A percentile compares a stretch with the other conserved stretches of the same genome.
phyloP scores from a whole-genome alignment of 2,329 filamentous ascomycete species.

The Fusarium drepaniforme region DNA sequence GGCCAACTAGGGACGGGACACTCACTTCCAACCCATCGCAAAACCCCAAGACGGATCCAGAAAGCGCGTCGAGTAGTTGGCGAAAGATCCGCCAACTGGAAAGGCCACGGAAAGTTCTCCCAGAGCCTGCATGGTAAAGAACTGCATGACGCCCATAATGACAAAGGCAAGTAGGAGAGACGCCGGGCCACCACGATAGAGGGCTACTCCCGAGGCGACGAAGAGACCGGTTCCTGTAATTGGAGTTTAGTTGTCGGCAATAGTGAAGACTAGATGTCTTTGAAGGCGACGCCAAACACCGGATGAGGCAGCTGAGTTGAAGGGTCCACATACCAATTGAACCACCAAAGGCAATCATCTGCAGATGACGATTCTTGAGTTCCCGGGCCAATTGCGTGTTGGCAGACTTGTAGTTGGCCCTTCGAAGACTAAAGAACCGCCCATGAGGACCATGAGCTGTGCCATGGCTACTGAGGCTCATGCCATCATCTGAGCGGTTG shows the following conservation, averaged over 20 bases:
- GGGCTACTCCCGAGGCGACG: conserved; percentile 82
- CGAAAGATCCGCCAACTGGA: conserved; percentile 91
- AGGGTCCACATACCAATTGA: conserved; percentile 73
- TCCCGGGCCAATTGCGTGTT: conserved; percentile 79
- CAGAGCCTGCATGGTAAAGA: conserved; percentile 89
- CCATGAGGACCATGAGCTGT: conserved; percentile 22
- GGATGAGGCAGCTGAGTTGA: background rate
- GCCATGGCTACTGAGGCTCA: conserved; percentile 21
- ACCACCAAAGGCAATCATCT: conserved; percentile 71
- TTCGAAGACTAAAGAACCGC: conserved; percentile 63
- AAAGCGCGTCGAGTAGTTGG: conserved; percentile 91
- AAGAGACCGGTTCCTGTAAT: conserved; percentile 81
- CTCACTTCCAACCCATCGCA: conserved; percentile 89
- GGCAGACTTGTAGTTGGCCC: conserved; percentile 78
- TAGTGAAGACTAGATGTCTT: background rate
- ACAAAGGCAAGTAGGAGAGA: conserved; percentile 80
- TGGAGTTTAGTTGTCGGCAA: background rate
- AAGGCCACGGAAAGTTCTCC: conserved; percentile 92
- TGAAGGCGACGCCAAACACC: background rate
- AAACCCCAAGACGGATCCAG: conserved; percentile 96
- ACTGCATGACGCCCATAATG: conserved; percentile 87
- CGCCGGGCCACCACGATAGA: conserved; percentile 80
- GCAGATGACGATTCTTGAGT: conserved; percentile 78
- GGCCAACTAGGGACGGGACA: background rate
- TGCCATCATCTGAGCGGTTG: conserved; percentile 18